Evolutionary conservation across 208 protist species (phyloP), one percentile per base, ranked within the genome.

Genomic region (Trypanosoma vivax): DNA sequence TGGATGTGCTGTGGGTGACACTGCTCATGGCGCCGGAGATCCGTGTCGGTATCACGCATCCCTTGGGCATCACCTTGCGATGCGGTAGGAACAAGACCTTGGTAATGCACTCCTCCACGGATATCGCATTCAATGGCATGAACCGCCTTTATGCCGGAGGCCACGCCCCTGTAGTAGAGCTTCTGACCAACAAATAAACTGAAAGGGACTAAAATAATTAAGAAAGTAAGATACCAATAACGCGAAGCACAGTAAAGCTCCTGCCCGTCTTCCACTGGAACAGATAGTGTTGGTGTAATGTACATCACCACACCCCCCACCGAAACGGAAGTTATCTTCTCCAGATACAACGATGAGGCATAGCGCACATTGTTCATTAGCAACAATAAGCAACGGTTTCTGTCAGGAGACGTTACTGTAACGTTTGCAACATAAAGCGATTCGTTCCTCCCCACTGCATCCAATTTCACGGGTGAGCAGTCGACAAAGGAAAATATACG

Each of bases 161-260:
- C 50, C 7, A 45, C 37, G n/a, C 85, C 85, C 19, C 50, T 60
- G 48, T 68, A 56, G 58, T 75, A 90, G 25, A 77, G 58, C 5
- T 60, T 50, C 21, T 87, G 73, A 7, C 56, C 71, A 23, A 70
- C 11, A 40, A 89, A 75, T 4, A 85, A 38, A 43, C 80, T 50
- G n/a, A 88, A 49, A 19, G 81, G 82, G 30, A 84, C 42, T 13
- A 85, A 48, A 23, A 90, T 62, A 35, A 92, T 70, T n/a, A 90
- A 58, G 23, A 92, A 92, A 38, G 90, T 82, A 23, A 90, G 60
- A 35, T 90, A 92, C 82, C 85, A 92, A 56, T 79, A 81, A n/a
- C 76, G 70, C 11, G 50, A 45, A 33, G 68, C 33, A 38, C 85
- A 92, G 41, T 65, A 34, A 16, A 27, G 40, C 23, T 65, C 53